Percentiles rank a stretch among this genome's conserved stretches.
Evolutionary conservation across 1,284 basidiomycete species (phyloP).

Genomic region (Chiua sp.): DNA sequence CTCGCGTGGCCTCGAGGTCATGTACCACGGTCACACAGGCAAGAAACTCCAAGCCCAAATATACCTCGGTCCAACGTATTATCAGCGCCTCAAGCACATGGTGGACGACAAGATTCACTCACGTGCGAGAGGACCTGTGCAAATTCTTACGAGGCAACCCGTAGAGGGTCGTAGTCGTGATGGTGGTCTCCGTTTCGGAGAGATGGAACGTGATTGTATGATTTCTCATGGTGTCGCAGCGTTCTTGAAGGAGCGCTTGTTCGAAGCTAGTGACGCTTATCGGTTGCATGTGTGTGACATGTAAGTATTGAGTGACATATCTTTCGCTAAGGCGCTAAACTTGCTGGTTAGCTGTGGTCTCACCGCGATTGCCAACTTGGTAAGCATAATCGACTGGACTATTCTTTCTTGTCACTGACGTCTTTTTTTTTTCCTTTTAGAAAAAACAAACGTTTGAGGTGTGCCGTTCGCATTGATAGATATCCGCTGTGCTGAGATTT

Average conservation of each 20-base stretch:
- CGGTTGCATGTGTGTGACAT: slow-evolving; percentile 96
- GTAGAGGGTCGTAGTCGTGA: slow-evolving; percentile 99
- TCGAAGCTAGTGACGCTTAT: slow-evolving; percentile 95
- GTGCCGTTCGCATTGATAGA: slow-evolving; percentile 8
- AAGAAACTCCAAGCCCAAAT: slow-evolving; percentile 97
- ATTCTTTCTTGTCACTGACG: slow-evolving; percentile 13
- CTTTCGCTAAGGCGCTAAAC: slow-evolving; percentile 8
- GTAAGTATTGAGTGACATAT: slow-evolving; percentile 51
- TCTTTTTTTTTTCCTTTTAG: slow-evolving; percentile 40
- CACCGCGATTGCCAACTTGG: slow-evolving; percentile 93
- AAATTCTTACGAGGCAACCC: slow-evolving; percentile 97
- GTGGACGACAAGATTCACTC: slow-evolving; percentile 99
- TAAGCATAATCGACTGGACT: slow-evolving; percentile 41
- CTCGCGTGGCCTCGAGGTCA: slow-evolving; percentile 94
- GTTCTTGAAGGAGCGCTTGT: slow-evolving; percentile 95
- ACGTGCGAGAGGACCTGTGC: slow-evolving; percentile 95
- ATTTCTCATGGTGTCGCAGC: slow-evolving; percentile 99
- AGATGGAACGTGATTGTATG: slow-evolving; percentile 99
- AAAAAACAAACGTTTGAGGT: slow-evolving; percentile 89
- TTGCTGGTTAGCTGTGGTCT: slow-evolving; percentile 76
- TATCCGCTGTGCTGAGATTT: slow-evolving; percentile 6
- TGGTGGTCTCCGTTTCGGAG: slow-evolving; percentile 99
- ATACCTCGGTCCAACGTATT: slow-evolving; percentile 99
- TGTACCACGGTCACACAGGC: slow-evolving; percentile 99
- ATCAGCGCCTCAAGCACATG: slow-evolving; percentile 99